Evolutionary conservation across 2,329 filamentous ascomycete species (phyloP).

Genomic region (Gliomastix tumulicola): DNA sequence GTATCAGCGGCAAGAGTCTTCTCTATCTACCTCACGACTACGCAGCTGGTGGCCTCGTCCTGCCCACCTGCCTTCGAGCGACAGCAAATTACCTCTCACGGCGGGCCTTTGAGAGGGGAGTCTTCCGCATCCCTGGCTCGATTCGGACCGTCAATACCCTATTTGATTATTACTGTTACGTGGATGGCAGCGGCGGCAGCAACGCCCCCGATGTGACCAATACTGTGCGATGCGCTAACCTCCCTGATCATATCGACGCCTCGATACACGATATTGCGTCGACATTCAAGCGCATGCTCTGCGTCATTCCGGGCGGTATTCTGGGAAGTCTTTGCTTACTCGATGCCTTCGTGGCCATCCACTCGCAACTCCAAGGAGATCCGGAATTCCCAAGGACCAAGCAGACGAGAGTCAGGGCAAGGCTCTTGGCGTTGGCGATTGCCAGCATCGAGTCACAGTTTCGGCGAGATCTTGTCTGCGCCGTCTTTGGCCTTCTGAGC

Average conservation of each 20-base stretch:
- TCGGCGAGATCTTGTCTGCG: conserved; percentile 57
- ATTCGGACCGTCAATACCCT: conserved; percentile 46
- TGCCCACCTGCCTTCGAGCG: conserved; percentile 61
- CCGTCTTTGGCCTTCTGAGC: conserved; percentile 59
- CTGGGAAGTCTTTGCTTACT: conserved; percentile 56
- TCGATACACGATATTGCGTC: conserved; percentile 60
- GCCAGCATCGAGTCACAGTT: conserved; percentile 51
- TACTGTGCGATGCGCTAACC: conserved; percentile 51
- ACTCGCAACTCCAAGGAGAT: conserved; percentile 45
- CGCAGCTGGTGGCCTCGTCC: conserved; percentile 45
- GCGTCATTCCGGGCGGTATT: conserved; percentile 57
- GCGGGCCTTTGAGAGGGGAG: conserved; percentile 44
- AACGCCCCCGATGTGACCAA: conserved; percentile 42
- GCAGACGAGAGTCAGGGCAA: conserved; percentile 49
- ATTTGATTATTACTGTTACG: conserved; percentile 55
- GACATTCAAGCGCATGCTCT: conserved; percentile 59
- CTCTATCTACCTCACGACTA: conserved; percentile 55
- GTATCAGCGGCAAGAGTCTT: conserved; percentile 55
- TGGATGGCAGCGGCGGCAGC: conserved; percentile 37
- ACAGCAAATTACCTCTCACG: conserved; percentile 58
- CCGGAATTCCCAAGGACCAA: conserved; percentile 46
- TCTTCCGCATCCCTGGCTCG: conserved; percentile 60
- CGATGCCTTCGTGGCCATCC: conserved; percentile 54
- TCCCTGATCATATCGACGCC: conserved; percentile 53
- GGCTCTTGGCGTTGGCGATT: conserved; percentile 59